phyloP scores from a whole-genome alignment of 257 asterid species.

The Fraxinus americana region DNA sequence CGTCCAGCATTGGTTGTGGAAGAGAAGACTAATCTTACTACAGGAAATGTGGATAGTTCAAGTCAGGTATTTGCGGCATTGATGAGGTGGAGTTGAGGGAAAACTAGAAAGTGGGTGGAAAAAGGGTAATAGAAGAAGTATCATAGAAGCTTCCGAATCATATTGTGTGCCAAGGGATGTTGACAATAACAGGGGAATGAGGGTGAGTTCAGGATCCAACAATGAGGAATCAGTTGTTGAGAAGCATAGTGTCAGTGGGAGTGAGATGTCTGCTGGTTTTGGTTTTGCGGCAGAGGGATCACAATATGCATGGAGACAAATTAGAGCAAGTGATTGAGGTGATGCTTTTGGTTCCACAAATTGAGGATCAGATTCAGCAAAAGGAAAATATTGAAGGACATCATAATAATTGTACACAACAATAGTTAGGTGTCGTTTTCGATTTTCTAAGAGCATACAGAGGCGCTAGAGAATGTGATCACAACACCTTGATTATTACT shows the following conservation, averaged over 20 bases:
- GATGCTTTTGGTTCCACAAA: constrained; percentile 20
- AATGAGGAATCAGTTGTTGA: constrained; percentile 23
- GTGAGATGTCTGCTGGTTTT: constrained; percentile 24
- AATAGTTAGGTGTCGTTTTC: constrained; percentile 17
- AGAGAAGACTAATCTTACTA: constrained; percentile 13
- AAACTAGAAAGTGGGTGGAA: constrained; percentile 28
- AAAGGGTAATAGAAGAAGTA: constrained; percentile 17
- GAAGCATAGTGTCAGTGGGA: constrained; percentile 20
- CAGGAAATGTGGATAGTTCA: constrained; percentile 34
- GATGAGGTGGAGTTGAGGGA: constrained; percentile 58
- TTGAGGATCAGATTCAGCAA: constrained; percentile 29
- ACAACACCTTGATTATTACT: constrained; percentile 21
- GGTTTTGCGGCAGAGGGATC: constrained; percentile 24
- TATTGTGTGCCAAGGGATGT: constrained; percentile 46
- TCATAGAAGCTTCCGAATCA: constrained; percentile 14
- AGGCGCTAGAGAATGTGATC: constrained; percentile 6
- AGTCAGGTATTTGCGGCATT: constrained; percentile 48
- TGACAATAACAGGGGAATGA: constrained; percentile 35
- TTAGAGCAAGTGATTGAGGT: constrained; percentile 29
- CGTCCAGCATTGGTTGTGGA: constrained; percentile 23
- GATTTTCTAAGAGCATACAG: constrained; percentile 14
- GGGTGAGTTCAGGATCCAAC: constrained; percentile 9
- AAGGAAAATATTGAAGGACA: constrained; percentile 28
- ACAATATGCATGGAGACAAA: constrained; percentile 28
- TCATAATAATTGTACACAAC: constrained; percentile 19